Evolutionary conservation across 306 rosid genomes (phyloP).

Genomic region (Dryas alaskensis): DNA sequence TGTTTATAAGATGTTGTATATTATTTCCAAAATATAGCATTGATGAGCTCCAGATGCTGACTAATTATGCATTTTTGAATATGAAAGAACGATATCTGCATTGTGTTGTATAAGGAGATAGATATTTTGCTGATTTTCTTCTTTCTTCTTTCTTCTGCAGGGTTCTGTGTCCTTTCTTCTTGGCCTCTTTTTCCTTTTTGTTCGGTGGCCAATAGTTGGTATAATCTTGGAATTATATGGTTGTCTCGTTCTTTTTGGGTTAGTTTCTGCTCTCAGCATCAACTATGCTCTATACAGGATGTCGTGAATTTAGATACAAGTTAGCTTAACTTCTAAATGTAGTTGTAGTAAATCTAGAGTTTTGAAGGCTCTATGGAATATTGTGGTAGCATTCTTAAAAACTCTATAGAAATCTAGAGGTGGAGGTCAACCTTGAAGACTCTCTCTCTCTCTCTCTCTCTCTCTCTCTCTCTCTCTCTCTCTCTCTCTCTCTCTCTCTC

Average conservation of each 20-base stretch:
- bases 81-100: not conserved
- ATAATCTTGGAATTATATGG: slow-evolving; percentile 76
- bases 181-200: slow-evolving; percentile 85
- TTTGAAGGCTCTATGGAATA: not conserved
- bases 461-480: too few relatives aligned
- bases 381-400: not conserved
- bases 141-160: slow-evolving; percentile 41
- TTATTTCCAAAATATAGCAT: not conserved
- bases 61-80: not conserved
- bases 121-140: slow-evolving; percentile 5
- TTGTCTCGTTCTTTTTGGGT: slow-evolving; percentile 76
- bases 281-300: slow-evolving; percentile 8
- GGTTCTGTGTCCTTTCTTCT: slow-evolving; percentile 83
- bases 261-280: slow-evolving; percentile 41
- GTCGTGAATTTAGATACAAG: not conserved
- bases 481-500: too few relatives aligned
- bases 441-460: not conserved
- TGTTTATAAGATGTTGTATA: not conserved
- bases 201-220: slow-evolving; percentile 88
- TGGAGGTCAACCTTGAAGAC: not conserved
- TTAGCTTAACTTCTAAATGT: not conserved
- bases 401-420: not conserved
- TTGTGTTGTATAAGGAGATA: slow-evolving; percentile 4
- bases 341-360: not conserved
- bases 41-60: not conserved